phyloP scores from a whole-genome alignment of 2,329 filamentous ascomycete species.

The Cryphonectria parasitica region DNA sequence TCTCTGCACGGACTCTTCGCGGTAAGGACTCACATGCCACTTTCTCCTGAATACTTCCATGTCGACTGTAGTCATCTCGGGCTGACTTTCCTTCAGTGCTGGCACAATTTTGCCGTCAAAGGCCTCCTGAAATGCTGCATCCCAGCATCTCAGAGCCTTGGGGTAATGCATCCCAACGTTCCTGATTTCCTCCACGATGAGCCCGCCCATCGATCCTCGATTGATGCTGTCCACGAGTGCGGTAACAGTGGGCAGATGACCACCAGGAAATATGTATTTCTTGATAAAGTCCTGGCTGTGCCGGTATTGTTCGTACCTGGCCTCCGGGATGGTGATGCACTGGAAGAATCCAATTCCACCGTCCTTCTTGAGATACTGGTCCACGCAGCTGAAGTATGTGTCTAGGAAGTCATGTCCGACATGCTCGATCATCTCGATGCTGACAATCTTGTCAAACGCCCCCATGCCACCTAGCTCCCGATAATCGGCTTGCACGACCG shows the following conservation, averaged over 20 bases:
- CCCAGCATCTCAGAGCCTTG: conserved; percentile 24
- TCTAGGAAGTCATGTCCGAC: conserved; percentile 26
- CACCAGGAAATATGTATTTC: conserved; percentile 29
- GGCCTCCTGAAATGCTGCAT: conserved; percentile 16
- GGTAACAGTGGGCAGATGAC: conserved; percentile 27
- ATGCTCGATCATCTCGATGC: conserved; percentile 31
- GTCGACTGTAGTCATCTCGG: conserved; percentile 18
- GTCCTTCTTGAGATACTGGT: conserved; percentile 22
- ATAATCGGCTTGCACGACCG: conserved; percentile 25
- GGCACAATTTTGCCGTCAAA: conserved; percentile 24
- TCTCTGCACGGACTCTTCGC: background rate
- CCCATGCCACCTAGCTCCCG: conserved; percentile 18
- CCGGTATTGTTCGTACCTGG: conserved; percentile 22
- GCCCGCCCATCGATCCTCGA: conserved; percentile 20
- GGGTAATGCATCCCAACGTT: conserved; percentile 26
- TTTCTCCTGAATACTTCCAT: conserved; percentile 21
- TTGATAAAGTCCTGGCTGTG: conserved; percentile 29
- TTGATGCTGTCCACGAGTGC: conserved; percentile 24
- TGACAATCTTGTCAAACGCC: conserved; percentile 27
- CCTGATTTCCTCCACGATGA: conserved; percentile 29
- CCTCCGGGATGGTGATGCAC: conserved; percentile 29
- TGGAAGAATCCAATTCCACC: conserved; percentile 28
- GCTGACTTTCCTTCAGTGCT: conserved; percentile 13
- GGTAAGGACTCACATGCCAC: conserved; percentile 28
- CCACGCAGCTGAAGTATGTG: conserved; percentile 28